Percentiles rank a stretch among this genome's conserved stretches.
phyloP scores from a whole-genome alignment of 208 protist species.

The Leishmania gerbilli region DNA sequence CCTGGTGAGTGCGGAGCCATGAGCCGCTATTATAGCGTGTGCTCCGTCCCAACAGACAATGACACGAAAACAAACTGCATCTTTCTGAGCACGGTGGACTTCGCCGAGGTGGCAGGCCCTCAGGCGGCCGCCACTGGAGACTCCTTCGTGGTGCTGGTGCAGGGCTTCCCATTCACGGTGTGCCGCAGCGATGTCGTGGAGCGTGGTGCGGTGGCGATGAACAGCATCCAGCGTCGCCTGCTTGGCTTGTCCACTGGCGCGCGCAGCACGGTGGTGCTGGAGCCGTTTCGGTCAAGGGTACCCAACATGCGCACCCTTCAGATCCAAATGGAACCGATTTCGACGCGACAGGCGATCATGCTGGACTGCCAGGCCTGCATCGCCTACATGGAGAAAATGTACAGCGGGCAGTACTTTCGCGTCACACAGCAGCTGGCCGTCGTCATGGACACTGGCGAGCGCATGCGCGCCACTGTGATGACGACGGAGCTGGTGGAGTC shows the following conservation, averaged over 20 bases:
- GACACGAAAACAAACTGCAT: slow-evolving; percentile 72
- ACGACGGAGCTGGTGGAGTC: slow-evolving; percentile 28
- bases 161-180: slow-evolving; percentile 67
- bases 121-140: slow-evolving; percentile 7
- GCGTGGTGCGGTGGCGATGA: slow-evolving; percentile 62
- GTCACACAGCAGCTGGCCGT: slow-evolving; percentile 65
- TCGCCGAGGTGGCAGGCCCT: slow-evolving; percentile 24
- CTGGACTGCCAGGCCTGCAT: slow-evolving; percentile 71
- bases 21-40: slow-evolving; percentile 42
- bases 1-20: slow-evolving; percentile 8
- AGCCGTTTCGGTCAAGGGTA: slow-evolving; percentile 21
- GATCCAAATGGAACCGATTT: slow-evolving; percentile 60
- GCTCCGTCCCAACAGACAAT: slow-evolving; percentile 57
- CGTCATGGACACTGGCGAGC: slow-evolving; percentile 50
- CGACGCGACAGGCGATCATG: slow-evolving; percentile 55
- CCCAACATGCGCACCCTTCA: slow-evolving; percentile 42
- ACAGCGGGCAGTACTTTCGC: slow-evolving; percentile 64
- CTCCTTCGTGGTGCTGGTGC: slow-evolving; percentile 43
- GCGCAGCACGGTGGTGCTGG: slow-evolving; percentile 49
- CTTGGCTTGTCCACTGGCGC: slow-evolving; percentile 58
- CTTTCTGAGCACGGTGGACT: slow-evolving; percentile 51
- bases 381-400: slow-evolving; percentile 46
- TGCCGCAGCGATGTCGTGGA: slow-evolving; percentile 33
- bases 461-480: slow-evolving; percentile 53
- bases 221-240: slow-evolving; percentile 78